Base-by-base conservation (phyloP, 192 early-diverging fungal species). In the Mortierella alpina region DNA sequence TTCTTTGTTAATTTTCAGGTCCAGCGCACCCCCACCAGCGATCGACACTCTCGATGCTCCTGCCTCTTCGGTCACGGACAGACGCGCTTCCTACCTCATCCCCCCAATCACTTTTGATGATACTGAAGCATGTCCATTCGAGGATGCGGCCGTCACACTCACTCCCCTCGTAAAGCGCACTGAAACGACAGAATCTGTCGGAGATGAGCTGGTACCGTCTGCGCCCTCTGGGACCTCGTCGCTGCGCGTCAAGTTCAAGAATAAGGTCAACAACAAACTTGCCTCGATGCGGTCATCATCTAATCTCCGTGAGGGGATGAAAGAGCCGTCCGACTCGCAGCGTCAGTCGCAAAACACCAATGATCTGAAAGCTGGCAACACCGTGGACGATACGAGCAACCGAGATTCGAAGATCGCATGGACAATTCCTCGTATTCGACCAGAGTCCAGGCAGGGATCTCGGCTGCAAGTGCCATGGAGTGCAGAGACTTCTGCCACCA, bases 211-310 rank as follows among this genome's bases (percentile, higher is more conserved):
- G 18, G 15, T 48, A 9, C 13, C 45, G 9, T 45, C 46, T 22
- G 22, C 11, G 1, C 17, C 14, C n/a, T 23, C 47, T 6, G 66
- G 60, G 22, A 15, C 23, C 5, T 66, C 77, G 5, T 80, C 77
- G 2, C 58, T 80, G 0, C 69, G 77, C 39, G 59, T 61, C 23
- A 80, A 80, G 31, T 68, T 80, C 46, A 80, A 72, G 61, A 80
- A 72, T 56, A 63, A 63, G 11, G 69, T 79, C 20, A 54, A 61
- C 58, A 79, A 41, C 58, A 79, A 68, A 17, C 64, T 80, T 20
- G 77, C 77, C 18, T 80, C 77, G 1, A 80, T 80, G 39, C 67
- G 64, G 54, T 80, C 77, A 0, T 72, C 77, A 1, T 80, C 77
- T 10, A 80, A 80, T 40, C 48, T 80, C 8, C 59, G 67, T 12